A percentile compares a stretch with the other conserved stretches of the same genome.
Conservation (phyloP, 257 asterid species). For the Solanum etuberosum region DNA sequence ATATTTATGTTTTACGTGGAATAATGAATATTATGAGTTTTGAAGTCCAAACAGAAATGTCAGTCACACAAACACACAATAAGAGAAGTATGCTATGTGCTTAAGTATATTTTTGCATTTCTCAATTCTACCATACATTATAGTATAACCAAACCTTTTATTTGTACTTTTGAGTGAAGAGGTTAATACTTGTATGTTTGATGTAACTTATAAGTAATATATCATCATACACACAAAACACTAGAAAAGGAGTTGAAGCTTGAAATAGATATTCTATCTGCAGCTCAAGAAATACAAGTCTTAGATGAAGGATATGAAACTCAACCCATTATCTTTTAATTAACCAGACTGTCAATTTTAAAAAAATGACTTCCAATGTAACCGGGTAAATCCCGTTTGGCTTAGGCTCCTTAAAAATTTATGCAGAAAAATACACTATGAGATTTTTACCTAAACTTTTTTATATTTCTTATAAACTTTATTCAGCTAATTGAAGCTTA, state of each 20-base stretch:
- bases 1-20: no score
- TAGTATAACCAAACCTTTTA: background rate
- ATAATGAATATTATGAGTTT: no score
- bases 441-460: no score
- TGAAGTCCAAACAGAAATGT: no score
- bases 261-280: background rate
- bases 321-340: constrained; percentile 22
- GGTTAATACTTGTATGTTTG: background rate
- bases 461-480: no score
- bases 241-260: background rate
- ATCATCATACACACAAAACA: background rate
- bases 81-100: background rate
- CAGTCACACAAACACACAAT: background rate
- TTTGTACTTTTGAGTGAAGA: background rate
- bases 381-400: constrained; percentile 24
- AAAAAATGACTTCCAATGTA: constrained; percentile 22
- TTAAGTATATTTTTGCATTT: background rate
- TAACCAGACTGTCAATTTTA: constrained; percentile 24
- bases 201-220: background rate
- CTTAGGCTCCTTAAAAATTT: constrained; percentile 28
- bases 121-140: background rate
- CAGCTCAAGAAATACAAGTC: background rate
- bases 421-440: no score
- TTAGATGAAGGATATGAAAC: background rate
- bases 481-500: background rate